Base-by-base conservation (phyloP, 208 protist genomes). In the Trypanosoma mega region DNA sequence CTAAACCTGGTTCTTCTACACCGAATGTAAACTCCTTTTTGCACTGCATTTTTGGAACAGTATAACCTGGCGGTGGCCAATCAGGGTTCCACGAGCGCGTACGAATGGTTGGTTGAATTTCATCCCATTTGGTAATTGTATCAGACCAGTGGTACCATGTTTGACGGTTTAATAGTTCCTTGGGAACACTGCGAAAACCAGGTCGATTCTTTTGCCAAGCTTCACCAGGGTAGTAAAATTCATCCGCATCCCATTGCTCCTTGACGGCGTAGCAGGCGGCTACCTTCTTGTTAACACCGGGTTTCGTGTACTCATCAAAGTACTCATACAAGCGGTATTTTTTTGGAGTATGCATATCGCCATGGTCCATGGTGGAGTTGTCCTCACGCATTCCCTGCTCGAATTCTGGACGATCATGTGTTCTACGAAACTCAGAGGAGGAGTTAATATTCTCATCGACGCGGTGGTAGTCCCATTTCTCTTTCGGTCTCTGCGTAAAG, bases 91-190 rank as follows among this genome's bases (percentile, higher is more conserved):
- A 92, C 39, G 87, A 89, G 14, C 87, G 84, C 34, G 84, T 89
- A 24, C 84, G 87, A 24, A 87, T 87, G 3, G 84, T 90, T 12
- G 87, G 78, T 72, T 88, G 81, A 47, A 94, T 92, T 57, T 94
- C 84, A 63, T 94, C 82, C 79, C 77, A 90, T 58, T 92, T 91
- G 47, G 59, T 88, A 41, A 90, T 82, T n/a, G 78, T 85, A 56
- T 91, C 74, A 8, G 78, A 83, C 87, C 87, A 94, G 74, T 92
- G 81, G 67, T 94, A 94, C 87, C 87, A 94, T 16, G 87, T 94
- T 56, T 94, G 78, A 7, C 74, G 64, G 59, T 94, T 94, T 18
- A 94, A 68, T 29, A 94, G 62, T 72, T 94, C 84, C 72, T 92
- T 92, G 3, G 87, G 87, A 47, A 92, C 85, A 52, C 80, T 87